A percentile compares a stretch with the other conserved stretches of the same genome.
Evolutionary conservation across 2,329 filamentous ascomycete genomes (phyloP).

Genomic region (Fusarium goolgardi): DNA sequence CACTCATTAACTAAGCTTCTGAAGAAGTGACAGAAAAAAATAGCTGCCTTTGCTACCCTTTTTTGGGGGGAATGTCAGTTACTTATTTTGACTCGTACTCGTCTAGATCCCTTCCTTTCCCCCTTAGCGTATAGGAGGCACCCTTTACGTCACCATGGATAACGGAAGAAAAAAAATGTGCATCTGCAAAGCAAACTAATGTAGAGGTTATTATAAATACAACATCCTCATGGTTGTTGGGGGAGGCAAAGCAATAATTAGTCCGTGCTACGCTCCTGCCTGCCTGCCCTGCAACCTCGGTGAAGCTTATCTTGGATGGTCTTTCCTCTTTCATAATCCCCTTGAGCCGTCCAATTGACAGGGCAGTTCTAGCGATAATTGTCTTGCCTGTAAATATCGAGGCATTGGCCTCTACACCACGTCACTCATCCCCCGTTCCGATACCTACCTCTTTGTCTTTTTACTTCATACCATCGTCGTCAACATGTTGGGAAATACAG

Average conservation of each 20-base stretch:
- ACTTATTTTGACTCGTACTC: constrained; percentile 5
- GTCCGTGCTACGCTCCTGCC: constrained; percentile 7
- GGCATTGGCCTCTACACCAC: constrained; percentile 2
- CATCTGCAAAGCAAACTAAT: constrained; percentile 8
- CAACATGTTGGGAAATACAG: constrained; percentile 50
- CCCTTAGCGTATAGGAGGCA: constrained; percentile 10
- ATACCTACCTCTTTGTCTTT: neutral
- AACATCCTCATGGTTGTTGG: constrained; percentile 2
- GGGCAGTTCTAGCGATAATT: constrained; percentile 17
- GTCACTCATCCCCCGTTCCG: neutral
- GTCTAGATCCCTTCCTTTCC: constrained; percentile 22
- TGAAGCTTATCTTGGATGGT: constrained; percentile 21
- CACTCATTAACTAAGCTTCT: constrained; percentile 14
- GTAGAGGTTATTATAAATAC: constrained; percentile 29
- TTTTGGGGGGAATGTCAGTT: neutral
- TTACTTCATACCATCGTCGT: neutral
- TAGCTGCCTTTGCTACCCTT: neutral
- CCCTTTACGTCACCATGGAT: constrained; percentile 28
- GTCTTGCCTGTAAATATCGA: constrained; percentile 5
- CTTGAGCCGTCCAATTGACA: constrained; percentile 4
- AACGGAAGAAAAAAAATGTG: constrained; percentile 10
- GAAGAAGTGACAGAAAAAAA: constrained; percentile 22
- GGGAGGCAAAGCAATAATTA: neutral
- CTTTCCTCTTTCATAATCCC: constrained; percentile 10
- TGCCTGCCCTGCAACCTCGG: constrained; percentile 1